Percentiles rank a stretch among this genome's conserved stretches.
Evolutionary conservation across 176 grass and related monocot genomes (phyloP).

Genomic region (Hyparrhenia diplandra): DNA sequence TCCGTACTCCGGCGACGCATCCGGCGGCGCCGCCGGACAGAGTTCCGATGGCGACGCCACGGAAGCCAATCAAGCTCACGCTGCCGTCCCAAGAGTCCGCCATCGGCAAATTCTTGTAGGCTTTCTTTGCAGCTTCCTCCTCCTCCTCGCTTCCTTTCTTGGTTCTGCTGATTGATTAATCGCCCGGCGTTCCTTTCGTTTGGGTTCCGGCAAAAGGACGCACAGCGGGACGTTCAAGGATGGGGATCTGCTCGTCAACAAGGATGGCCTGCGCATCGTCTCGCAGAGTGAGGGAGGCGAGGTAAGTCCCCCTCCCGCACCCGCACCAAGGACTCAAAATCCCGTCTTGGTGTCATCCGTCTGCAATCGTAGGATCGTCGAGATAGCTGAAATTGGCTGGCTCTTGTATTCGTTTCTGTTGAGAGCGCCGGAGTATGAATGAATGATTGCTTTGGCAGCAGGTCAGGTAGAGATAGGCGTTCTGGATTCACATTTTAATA

Average conservation of each 20-base stretch:
- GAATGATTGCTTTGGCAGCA: not conserved
- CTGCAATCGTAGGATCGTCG: not conserved
- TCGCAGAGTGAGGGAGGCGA: slow-evolving; percentile 67
- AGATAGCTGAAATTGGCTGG: not conserved
- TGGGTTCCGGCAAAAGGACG: slow-evolving; percentile 51
- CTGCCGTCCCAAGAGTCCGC: slow-evolving; percentile 61
- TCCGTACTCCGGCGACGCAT: not conserved
- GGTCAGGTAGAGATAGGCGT: not conserved
- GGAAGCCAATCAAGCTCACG: slow-evolving; percentile 42
- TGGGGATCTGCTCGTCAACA: slow-evolving; percentile 94
- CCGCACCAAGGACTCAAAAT: not conserved
- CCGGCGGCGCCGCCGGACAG: not conserved
- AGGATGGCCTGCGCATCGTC: slow-evolving; percentile 93
- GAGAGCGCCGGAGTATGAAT: not conserved
- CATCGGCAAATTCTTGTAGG: slow-evolving; percentile 85
- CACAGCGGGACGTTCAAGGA: slow-evolving; percentile 97
- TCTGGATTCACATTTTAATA: not conserved
- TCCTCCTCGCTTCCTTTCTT: not conserved
- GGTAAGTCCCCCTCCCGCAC: slow-evolving; percentile 30
- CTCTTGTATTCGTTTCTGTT: not conserved
- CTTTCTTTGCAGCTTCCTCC: not conserved
- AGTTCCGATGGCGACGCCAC: slow-evolving; percentile 20
- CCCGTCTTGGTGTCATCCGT: not conserved
- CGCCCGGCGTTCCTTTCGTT: not conserved
- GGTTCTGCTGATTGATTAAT: slow-evolving; percentile 15